Evolutionary conservation across 2,329 filamentous ascomycete species (phyloP).

Genomic region (Clonostachys rosea): DNA sequence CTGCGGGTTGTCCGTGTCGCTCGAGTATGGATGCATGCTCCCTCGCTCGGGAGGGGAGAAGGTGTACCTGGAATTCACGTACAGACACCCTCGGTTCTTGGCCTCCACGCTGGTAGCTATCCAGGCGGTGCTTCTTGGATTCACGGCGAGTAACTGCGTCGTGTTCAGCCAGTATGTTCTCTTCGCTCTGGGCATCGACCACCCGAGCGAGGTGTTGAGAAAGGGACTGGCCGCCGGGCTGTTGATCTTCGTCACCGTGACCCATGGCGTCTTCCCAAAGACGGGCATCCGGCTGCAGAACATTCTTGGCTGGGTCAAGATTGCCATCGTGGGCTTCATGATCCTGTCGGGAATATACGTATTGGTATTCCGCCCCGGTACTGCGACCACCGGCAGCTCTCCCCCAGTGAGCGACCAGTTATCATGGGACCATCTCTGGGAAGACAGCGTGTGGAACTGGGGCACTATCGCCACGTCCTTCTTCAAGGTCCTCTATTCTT

Average conservation of each 20-base stretch:
- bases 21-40: constrained; percentile 69
- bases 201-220: constrained; percentile 42
- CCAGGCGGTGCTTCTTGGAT: constrained; percentile 59
- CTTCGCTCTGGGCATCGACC: constrained; percentile 48
- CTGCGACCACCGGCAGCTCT: background rate
- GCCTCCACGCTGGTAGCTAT: constrained; percentile 60
- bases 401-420: constrained; percentile 5
- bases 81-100: constrained; percentile 57
- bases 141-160: constrained; percentile 67
- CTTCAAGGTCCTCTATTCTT: constrained; percentile 67
- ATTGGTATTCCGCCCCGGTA: constrained; percentile 36
- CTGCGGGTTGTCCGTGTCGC: constrained; percentile 54
- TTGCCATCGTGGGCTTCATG: constrained; percentile 56
- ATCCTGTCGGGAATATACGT: constrained; percentile 56
- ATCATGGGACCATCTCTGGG: constrained; percentile 53
- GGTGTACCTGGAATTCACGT: constrained; percentile 68
- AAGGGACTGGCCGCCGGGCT: constrained; percentile 54
- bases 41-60: constrained; percentile 65
- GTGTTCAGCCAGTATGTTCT: constrained; percentile 63
- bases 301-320: constrained; percentile 58
- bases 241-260: constrained; percentile 49
- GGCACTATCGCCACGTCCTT: constrained; percentile 62
- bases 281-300: constrained; percentile 57
- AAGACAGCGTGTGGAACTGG: constrained; percentile 65
- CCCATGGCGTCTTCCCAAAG: constrained; percentile 55